Percentiles rank a stretch among this genome's conserved stretches.
Evolutionary conservation across 345 rosid genomes (phyloP).

Genomic region (Geranium rotundifolium): DNA sequence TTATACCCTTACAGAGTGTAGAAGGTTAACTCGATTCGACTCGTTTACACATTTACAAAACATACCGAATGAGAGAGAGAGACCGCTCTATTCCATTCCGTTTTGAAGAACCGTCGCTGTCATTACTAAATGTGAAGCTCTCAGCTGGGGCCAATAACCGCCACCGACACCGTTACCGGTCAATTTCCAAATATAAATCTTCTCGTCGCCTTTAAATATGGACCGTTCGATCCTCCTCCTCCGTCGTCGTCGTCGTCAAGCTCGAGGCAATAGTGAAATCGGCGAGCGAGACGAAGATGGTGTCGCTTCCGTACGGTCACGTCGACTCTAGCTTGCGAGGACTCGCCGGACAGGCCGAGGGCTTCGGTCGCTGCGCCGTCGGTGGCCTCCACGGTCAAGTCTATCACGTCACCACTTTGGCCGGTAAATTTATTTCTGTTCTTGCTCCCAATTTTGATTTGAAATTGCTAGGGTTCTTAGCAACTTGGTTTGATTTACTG

Average conservation of each 20-base stretch:
- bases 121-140: not conserved
- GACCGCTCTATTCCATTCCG: not conserved
- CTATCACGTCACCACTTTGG: slow-evolving; percentile 54
- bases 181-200: slow-evolving; percentile 6
- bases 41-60: too few species aligned
- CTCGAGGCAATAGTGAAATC: slow-evolving; percentile 1
- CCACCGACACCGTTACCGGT: slow-evolving; percentile 20
- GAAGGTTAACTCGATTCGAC: too few species aligned
- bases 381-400: slow-evolving; percentile 76
- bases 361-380: slow-evolving; percentile 68
- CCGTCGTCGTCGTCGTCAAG: slow-evolving; percentile 7
- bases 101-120: not conserved
- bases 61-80: too few species aligned
- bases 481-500: too few species aligned
- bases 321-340: slow-evolving; percentile 63
- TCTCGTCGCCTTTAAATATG: slow-evolving; percentile 6
- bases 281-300: slow-evolving; percentile 10
- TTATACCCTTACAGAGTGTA: too few species aligned
- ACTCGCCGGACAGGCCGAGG: slow-evolving; percentile 82
- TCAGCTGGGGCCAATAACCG: slow-evolving; percentile 5
- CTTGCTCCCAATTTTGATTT: not conserved
- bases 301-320: slow-evolving; percentile 45
- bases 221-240: slow-evolving; percentile 8
- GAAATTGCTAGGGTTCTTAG: not conserved
- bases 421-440: slow-evolving; percentile 27